Evolutionary conservation across 345 rosid genomes (phyloP), one percentile per base, ranked within the genome.

Genomic region (Salix brachista): DNA sequence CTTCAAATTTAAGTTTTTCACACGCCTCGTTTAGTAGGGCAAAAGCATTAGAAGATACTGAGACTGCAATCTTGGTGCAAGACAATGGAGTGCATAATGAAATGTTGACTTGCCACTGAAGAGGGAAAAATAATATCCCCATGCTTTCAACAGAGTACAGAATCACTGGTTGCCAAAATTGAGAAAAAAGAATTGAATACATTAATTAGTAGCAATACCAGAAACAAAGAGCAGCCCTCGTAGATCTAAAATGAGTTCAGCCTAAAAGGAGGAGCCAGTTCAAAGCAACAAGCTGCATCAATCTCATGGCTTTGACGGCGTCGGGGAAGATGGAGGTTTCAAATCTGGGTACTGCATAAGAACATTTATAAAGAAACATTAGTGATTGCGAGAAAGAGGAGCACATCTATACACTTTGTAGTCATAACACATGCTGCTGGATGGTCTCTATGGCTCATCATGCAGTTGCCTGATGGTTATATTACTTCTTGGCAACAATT

Each of bases 271-370:
- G 14, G 41, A 26, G 30, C 58, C 34, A 17, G 36, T 70, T 58
- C 56, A 36, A 32, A 65, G 64, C 30, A 25, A 37, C 10, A 23
- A 25, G 61, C 60, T 41, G 66, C 78, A 28, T 77, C 71, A 30
- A 50, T 64, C 28, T 73, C 46, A 67, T 13, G 87, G 89, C 85
- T 86, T 84, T 8, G 84, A 84, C 67, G 91, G 88, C 23, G 89
- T 85, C 13, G 90, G 87, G 19, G 89, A 91, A 69, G 95, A 84
- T 0, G 89, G 91, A 8, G 90, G 93, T 80, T 83, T 88, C 87
- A 87, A 26, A 80, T 88, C 89, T 2, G 90, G 89, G 76, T 86
- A 85, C 91, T 84, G 75, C 78, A 79, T 60, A 60, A 36, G 44
- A 48, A 73, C 69, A 32, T 19, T 8, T 19, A 25, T 65, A 18